These are phyloP conservation scores for Erythrophleum ivorense DNA, from an alignment of 331 rosid species.

Conservation along the genomic window DNA sequence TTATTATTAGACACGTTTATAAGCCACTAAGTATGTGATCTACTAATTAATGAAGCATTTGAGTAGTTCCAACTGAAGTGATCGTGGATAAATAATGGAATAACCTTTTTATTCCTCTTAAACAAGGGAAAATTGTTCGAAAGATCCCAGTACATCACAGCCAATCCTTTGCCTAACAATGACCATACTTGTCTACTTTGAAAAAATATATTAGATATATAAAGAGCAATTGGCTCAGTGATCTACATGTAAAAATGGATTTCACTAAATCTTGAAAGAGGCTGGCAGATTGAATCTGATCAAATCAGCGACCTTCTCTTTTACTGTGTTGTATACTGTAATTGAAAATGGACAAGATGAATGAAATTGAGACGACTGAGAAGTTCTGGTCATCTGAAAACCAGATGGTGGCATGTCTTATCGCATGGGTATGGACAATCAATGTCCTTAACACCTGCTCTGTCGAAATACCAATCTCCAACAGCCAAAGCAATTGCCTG, in stretches of 20 bases:
- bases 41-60: not conserved
- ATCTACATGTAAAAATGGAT: constrained; percentile 13
- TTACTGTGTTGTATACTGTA: constrained; percentile 45
- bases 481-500: constrained; percentile 90
- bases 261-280: constrained; percentile 20
- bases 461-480: constrained; percentile 93
- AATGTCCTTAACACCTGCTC: constrained; percentile 65
- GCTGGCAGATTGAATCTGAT: constrained; percentile 46
- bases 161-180: not conserved
- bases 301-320: constrained; percentile 45
- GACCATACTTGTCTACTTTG: not conserved
- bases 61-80: not conserved
- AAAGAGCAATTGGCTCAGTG: constrained; percentile 26
- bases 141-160: constrained; percentile 11
- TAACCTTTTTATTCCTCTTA: not conserved
- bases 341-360: constrained; percentile 39
- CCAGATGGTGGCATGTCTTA: constrained; percentile 81
- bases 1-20: not conserved
- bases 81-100: not conserved
- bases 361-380: constrained; percentile 30
- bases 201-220: not conserved
- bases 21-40: not conserved
- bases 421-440: constrained; percentile 98
- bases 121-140: not conserved
- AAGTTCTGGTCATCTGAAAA: constrained; percentile 55